These are phyloP conservation scores for Zizania palustris DNA, from an alignment of 202 grass and related monocot species.

Conservation along the genomic window DNA sequence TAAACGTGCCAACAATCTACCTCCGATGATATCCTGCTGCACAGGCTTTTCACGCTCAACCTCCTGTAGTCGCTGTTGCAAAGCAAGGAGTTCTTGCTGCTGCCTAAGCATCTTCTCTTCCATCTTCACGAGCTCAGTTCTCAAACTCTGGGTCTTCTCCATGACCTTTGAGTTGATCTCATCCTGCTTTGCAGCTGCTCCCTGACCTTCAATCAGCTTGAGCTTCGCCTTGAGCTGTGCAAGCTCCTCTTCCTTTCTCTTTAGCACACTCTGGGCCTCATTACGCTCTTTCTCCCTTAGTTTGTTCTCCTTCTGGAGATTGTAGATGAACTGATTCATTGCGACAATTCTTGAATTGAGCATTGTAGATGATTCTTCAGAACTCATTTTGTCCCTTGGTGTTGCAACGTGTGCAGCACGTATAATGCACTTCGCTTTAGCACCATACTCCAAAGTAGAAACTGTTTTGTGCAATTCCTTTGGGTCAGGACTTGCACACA, in stretches of 20 bases:
- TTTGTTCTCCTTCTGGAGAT: constrained; percentile 81
- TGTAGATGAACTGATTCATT: constrained; percentile 85
- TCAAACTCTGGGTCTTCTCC: constrained; percentile 51
- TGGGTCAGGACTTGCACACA: constrained; percentile 88
- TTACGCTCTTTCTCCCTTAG: constrained; percentile 61
- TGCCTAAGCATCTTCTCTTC: constrained; percentile 57
- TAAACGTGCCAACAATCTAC: constrained; percentile 56
- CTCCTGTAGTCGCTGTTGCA: constrained; percentile 62
- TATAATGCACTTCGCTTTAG: constrained; percentile 96
- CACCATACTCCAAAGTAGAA: constrained; percentile 90
- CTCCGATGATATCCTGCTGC: constrained; percentile 50
- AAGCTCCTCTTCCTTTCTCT: constrained; percentile 69
- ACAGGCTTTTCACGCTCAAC: constrained; percentile 51
- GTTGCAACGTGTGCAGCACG: constrained; percentile 65
- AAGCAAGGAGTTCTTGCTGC: constrained; percentile 56
- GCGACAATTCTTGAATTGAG: constrained; percentile 72
- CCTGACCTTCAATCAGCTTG: constrained; percentile 58
- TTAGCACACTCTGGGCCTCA: constrained; percentile 53
- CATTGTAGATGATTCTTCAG: constrained; percentile 65
- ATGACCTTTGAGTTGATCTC: constrained; percentile 61
- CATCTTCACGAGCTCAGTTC: constrained; percentile 51
- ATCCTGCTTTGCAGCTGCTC: constrained; percentile 49
- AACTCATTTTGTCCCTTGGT: constrained; percentile 64
- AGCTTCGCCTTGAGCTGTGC: constrained; percentile 49
- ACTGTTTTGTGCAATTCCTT: constrained; percentile 92